Conservation (phyloP, 108 stramenopile genomes). For the Mediolabrus comicus region DNA sequence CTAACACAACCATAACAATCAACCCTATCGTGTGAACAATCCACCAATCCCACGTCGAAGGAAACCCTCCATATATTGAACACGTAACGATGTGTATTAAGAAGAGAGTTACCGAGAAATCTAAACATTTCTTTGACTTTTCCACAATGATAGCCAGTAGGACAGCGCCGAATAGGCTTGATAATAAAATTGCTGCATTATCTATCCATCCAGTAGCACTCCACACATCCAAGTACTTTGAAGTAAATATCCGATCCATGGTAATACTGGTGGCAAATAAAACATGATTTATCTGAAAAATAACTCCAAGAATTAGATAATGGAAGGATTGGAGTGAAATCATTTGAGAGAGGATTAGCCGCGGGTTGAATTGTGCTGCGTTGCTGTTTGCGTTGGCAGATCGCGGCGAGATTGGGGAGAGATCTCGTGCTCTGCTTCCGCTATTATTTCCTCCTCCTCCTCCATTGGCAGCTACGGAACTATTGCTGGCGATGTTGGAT, state of each 20-base stretch:
- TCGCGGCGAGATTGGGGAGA: neutral
- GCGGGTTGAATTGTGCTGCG: constrained; percentile 47
- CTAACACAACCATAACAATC: constrained; percentile 76
- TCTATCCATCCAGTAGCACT: constrained; percentile 67
- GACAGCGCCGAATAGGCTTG: constrained; percentile 53
- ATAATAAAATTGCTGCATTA: constrained; percentile 58
- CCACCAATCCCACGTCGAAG: constrained; percentile 82
- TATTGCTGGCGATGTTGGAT: constrained; percentile 14
- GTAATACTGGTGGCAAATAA: constrained; percentile 65
- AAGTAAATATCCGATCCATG: constrained; percentile 79
- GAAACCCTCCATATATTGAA: constrained; percentile 62
- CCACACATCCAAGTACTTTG: constrained; percentile 68
- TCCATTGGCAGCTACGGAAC: neutral
- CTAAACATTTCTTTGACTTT: constrained; percentile 81
- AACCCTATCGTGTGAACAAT: constrained; percentile 72
- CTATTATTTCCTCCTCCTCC: neutral
- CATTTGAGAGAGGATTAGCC: constrained; percentile 64
- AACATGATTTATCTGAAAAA: constrained; percentile 71
- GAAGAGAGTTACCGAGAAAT: constrained; percentile 81
- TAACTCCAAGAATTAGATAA: constrained; percentile 64
- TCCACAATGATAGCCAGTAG: constrained; percentile 60
- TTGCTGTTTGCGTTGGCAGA: neutral
- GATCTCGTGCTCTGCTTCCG: neutral
- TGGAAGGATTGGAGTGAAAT: constrained; percentile 79
- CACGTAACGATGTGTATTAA: constrained; percentile 67